Evolutionary conservation across 192 early-diverging fungal genomes (phyloP).

Genomic region (Coemansia sp.): DNA sequence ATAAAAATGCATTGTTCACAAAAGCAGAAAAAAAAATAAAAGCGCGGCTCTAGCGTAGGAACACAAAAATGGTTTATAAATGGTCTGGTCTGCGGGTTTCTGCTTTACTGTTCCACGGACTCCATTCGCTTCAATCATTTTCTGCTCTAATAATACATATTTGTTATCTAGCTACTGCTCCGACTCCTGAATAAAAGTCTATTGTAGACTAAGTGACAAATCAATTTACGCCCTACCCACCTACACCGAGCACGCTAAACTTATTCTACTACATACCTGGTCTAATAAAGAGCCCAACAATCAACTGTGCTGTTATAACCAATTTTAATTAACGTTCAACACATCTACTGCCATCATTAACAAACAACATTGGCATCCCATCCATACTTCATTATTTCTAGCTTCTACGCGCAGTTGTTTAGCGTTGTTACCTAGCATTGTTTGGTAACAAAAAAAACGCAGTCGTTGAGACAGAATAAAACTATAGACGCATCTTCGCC

Average conservation of each 20-base stretch:
- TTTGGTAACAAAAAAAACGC: neutral
- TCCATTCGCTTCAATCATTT: neutral
- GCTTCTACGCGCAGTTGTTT: neutral
- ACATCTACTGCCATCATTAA: conserved; percentile 4
- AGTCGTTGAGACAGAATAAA: neutral
- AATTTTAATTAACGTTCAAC: neutral
- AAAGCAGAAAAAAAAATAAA: too few species aligned
- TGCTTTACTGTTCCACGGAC: neutral
- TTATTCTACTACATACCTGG: neutral
- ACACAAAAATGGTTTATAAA: too few species aligned
- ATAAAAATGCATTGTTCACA: too few species aligned
- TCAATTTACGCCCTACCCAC: neutral
- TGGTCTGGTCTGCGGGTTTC: neutral
- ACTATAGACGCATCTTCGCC: neutral
- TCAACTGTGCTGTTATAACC: neutral
- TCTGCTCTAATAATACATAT: neutral
- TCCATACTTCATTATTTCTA: neutral
- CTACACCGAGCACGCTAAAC: too few species aligned
- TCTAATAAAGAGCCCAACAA: neutral
- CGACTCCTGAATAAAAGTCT: neutral
- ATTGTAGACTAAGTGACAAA: neutral
- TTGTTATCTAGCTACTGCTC: neutral
- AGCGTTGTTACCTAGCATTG: neutral
- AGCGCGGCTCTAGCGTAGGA: too few species aligned
- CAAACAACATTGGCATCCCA: neutral